Conservation (phyloP, 2,329 filamentous ascomycete species). For the Diaporthe batatas region DNA sequence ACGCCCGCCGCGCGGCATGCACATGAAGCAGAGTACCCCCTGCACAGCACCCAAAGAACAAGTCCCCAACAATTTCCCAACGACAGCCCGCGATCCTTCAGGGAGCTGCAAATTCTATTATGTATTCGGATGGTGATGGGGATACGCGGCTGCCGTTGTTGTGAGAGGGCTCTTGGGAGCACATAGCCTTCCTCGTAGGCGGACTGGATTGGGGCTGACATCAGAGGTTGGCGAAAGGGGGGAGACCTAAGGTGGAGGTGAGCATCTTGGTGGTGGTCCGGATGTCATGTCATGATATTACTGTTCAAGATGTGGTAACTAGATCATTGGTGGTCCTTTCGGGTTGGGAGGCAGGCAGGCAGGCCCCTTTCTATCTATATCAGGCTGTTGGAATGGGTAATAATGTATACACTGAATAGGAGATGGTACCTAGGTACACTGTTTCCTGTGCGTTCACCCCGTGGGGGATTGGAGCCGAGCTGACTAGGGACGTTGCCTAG, state of each 20-base stretch:
- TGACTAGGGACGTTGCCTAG: too few species aligned
- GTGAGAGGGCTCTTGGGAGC: too few species aligned
- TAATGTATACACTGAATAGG: not conserved
- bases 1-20: constrained; percentile 1
- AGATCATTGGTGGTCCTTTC: too few species aligned
- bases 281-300: not conserved
- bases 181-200: too few species aligned
- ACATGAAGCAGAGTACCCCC: not conserved
- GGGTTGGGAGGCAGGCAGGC: not conserved
- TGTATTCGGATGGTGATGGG: too few species aligned
- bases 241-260: not conserved
- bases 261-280: constrained; percentile 1
- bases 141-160: too few species aligned
- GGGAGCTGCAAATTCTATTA: too few species aligned
- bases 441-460: too few species aligned
- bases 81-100: not conserved
- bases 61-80: not conserved
- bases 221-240: too few species aligned
- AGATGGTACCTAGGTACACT: not conserved
- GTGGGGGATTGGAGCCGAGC: not conserved
- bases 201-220: too few species aligned
- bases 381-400: not conserved
- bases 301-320: too few species aligned
- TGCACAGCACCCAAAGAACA: not conserved
- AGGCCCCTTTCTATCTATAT: not conserved